A percentile compares a stretch with the other conserved stretches of the same genome.
phyloP scores from a whole-genome alignment of 441 rosid species.

The Hypseocharis bilobata region DNA sequence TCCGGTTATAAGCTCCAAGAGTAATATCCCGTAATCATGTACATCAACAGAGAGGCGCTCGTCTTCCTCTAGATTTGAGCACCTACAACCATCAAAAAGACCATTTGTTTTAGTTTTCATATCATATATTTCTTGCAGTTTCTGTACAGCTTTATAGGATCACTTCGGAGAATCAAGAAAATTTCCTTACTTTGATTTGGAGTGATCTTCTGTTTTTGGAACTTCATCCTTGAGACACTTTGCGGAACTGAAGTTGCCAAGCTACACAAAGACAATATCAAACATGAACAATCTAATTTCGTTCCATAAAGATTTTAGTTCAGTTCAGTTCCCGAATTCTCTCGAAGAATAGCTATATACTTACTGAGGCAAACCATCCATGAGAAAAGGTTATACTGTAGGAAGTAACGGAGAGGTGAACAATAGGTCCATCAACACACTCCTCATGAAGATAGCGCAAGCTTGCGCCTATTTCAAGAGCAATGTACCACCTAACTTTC shows the following conservation, averaged over 20 bases:
- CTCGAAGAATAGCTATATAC: not conserved
- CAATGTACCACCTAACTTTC: constrained; percentile 44
- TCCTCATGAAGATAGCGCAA: constrained; percentile 43
- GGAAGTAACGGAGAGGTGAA: constrained; percentile 39
- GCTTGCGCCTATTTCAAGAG: constrained; percentile 36
- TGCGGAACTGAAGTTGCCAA: constrained; percentile 33
- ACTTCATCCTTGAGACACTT: constrained; percentile 26
- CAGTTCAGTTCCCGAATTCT: not conserved
- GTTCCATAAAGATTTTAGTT: not conserved
- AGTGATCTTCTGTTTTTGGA: constrained; percentile 18
- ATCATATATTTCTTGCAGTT: too few species aligned
- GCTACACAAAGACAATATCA: constrained; percentile 30
- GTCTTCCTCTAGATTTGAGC: constrained; percentile 20
- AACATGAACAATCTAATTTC: not conserved
- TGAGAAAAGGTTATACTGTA: constrained; percentile 20
- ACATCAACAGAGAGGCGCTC: constrained; percentile 27
- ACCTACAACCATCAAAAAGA: constrained; percentile 21
- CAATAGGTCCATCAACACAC: constrained; percentile 35
- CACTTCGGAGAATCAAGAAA: too few species aligned
- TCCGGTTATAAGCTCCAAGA: constrained; percentile 41
- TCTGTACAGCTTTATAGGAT: too few species aligned
- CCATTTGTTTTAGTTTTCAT: too few species aligned
- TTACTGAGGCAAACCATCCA: constrained; percentile 34
- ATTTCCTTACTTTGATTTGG: constrained; percentile 29
- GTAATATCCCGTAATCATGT: constrained; percentile 32